These are phyloP conservation scores for Blastobotrys capitulatus DNA, from an alignment of 1,139 yeast species.

Conservation along the genomic window DNA sequence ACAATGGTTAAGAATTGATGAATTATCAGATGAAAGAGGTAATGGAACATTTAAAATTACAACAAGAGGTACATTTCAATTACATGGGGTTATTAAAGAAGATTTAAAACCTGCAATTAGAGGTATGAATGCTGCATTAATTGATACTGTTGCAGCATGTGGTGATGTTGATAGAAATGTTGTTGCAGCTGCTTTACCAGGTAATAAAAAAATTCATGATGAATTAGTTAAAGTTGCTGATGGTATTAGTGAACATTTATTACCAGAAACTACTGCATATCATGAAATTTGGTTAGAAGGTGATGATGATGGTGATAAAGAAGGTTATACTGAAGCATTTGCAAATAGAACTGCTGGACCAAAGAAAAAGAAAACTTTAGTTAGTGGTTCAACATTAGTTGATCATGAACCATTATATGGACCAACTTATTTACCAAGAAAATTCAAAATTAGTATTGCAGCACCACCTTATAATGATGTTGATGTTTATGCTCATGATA, in stretches of 20 bases:
- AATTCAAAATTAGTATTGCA: conserved; percentile 89
- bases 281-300: conserved; percentile 97
- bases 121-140: conserved; percentile 82
- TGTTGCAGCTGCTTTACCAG: conserved; percentile 84
- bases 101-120: conserved; percentile 86
- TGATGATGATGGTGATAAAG: conserved; percentile 64
- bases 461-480: conserved; percentile 97
- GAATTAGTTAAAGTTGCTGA: conserved; percentile 65
- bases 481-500: conserved; percentile 93
- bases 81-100: conserved; percentile 91
- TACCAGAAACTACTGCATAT: conserved; percentile 91
- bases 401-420: conserved; percentile 85
- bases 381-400: conserved; percentile 51
- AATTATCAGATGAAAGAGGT: conserved; percentile 76
- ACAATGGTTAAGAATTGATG: conserved; percentile 85
- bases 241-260: conserved; percentile 68
- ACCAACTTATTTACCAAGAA: conserved; percentile 85
- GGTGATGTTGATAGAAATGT: conserved; percentile 98
- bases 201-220: conserved; percentile 72
- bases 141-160: conserved; percentile 97
- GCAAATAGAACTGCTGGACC: conserved; percentile 75
- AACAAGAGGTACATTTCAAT: conserved; percentile 95
- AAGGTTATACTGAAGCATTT: conserved; percentile 63
- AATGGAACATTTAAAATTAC: conserved; percentile 92
- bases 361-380: conserved; percentile 80